These are phyloP conservation scores for Dissophora globulifera DNA, from an alignment of 192 early-diverging fungal genomes.

Conservation along the genomic window DNA sequence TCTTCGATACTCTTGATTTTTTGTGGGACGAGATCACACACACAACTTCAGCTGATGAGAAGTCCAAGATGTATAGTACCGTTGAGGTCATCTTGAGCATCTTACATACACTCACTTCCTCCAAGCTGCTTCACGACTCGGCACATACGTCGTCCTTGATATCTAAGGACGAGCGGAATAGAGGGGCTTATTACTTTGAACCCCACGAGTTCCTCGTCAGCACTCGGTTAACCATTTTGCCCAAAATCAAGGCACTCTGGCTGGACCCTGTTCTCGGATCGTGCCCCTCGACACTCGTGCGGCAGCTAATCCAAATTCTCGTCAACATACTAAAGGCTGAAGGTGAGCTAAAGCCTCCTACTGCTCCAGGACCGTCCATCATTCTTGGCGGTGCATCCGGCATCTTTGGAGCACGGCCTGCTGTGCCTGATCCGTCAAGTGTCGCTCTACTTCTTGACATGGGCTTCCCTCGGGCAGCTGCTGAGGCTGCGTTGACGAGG, in stretches of 20 bases:
- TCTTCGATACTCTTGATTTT: constrained; percentile 56
- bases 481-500: constrained; percentile 81
- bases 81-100: constrained; percentile 70
- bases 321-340: constrained; percentile 78
- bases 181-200: constrained; percentile 70
- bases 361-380: constrained; percentile 29
- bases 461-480: constrained; percentile 84
- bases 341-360: constrained; percentile 66
- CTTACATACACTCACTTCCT: constrained; percentile 75
- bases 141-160: constrained; percentile 66
- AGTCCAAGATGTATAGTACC: constrained; percentile 50
- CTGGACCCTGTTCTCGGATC: constrained; percentile 62
- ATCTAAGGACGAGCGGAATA: constrained; percentile 63
- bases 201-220: constrained; percentile 73
- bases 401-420: constrained; percentile 53
- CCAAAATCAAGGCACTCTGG: constrained; percentile 70
- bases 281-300: constrained; percentile 64
- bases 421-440: constrained; percentile 70
- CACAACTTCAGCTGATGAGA: constrained; percentile 37
- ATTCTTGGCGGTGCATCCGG: constrained; percentile 18
- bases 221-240: constrained; percentile 67
- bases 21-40: constrained; percentile 59
- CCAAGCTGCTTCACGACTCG: constrained; percentile 80
- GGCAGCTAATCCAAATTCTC: constrained; percentile 69
- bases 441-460: constrained; percentile 82